phyloP scores from a whole-genome alignment of 306 rosid species.

The Hippophae gyantsensis region DNA sequence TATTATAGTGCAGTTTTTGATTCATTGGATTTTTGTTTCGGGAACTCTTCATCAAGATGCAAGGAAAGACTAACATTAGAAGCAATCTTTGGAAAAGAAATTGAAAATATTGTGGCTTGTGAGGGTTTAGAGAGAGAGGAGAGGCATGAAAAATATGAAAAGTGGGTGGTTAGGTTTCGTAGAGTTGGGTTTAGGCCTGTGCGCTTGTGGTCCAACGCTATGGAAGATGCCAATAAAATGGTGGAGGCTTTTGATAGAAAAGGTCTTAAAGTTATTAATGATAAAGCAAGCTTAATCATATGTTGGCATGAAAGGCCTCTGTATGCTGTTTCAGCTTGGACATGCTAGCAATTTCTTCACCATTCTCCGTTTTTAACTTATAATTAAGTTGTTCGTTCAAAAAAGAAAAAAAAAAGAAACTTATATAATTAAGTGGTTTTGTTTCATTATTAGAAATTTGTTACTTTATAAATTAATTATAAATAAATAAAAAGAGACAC shows the following conservation, averaged over 20 bases:
- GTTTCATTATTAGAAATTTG: background rate
- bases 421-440: background rate
- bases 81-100: constrained; percentile 18
- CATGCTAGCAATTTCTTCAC: background rate
- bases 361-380: too few relatives aligned
- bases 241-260: constrained; percentile 4
- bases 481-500: too few relatives aligned
- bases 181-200: constrained; percentile 20
- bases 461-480: too few relatives aligned
- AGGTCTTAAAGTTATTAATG: background rate
- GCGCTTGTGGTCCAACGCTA: constrained; percentile 9
- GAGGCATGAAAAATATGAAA: constrained; percentile 19
- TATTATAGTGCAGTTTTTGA: constrained; percentile 22
- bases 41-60: background rate
- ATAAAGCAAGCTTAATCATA: constrained; percentile 4
- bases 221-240: constrained; percentile 13
- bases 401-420: too few relatives aligned
- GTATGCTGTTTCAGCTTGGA: constrained; percentile 19
- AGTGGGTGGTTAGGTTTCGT: constrained; percentile 16
- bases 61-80: constrained; percentile 12
- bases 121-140: constrained; percentile 22
- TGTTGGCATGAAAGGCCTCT: constrained; percentile 22
- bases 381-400: too few relatives aligned
- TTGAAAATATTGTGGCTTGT: constrained; percentile 16
- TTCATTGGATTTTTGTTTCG: constrained; percentile 7